A percentile compares a stretch with the other conserved stretches of the same genome.
These are phyloP conservation scores for Azolla pinnata DNA, from an alignment of 75 land plant genomes.

Conservation along the genomic window DNA sequence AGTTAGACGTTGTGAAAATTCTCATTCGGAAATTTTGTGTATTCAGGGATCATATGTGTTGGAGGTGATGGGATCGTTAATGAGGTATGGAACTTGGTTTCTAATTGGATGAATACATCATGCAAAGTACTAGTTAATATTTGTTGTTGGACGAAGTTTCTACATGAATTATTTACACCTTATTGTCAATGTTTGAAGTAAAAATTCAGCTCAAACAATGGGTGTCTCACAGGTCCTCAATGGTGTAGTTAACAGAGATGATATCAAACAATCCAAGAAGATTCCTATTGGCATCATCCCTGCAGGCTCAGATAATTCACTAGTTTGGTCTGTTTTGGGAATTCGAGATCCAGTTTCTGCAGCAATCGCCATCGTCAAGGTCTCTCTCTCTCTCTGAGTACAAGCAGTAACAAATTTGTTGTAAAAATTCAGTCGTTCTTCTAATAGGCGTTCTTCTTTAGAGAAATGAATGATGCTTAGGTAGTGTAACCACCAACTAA, in stretches of 20 bases:
- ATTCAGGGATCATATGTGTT: conserved; percentile 34
- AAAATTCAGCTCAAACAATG: neutral
- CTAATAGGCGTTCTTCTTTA: too few species aligned
- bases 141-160: neutral
- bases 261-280: conserved; percentile 14
- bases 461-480: too few species aligned
- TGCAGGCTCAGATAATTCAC: conserved; percentile 40
- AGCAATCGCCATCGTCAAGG: conserved; percentile 38
- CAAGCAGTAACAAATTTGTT: too few species aligned
- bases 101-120: neutral
- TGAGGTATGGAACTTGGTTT: conserved; percentile 19
- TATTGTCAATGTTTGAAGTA: too few species aligned
- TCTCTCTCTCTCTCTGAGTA: neutral
- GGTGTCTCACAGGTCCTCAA: conserved; percentile 26
- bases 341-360: conserved; percentile 31
- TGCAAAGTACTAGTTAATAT: neutral
- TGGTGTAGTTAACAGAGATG: conserved; percentile 23
- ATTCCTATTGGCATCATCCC: conserved; percentile 37
- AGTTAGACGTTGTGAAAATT: too few species aligned
- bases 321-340: conserved; percentile 35
- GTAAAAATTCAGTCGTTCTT: too few species aligned
- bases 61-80: conserved; percentile 38
- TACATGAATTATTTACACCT: neutral
- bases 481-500: too few species aligned
- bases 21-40: too few species aligned